phyloP scores from a whole-genome alignment of 306 rosid species.

The Macrotyloma uniflorum region DNA sequence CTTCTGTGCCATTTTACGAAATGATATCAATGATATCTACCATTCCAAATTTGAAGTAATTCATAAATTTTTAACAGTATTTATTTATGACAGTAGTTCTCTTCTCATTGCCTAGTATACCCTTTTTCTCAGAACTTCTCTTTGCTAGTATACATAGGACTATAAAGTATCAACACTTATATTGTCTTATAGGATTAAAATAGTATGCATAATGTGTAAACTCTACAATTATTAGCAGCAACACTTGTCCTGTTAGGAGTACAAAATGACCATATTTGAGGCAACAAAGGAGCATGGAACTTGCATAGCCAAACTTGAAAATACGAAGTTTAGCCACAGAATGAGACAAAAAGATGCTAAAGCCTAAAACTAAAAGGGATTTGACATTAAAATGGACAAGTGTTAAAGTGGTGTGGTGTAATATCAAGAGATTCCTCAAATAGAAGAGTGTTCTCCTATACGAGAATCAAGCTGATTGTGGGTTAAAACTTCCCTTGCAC shows the following conservation, averaged over 20 bases:
- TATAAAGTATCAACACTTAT: too few species aligned
- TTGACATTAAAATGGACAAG: background rate
- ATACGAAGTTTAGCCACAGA: background rate
- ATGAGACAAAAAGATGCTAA: background rate
- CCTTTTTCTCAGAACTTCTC: too few species aligned
- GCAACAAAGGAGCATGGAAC: background rate
- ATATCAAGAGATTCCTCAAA: constrained; percentile 29
- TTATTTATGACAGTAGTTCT: too few species aligned
- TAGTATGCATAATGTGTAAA: too few species aligned
- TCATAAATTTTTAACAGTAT: too few species aligned
- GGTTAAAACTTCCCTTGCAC: constrained; percentile 63
- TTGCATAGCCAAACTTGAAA: background rate
- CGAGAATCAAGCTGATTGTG: constrained; percentile 55
- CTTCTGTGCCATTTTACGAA: too few species aligned
- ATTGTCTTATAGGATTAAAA: too few species aligned
- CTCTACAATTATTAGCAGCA: too few species aligned
- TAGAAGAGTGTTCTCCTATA: constrained; percentile 17
- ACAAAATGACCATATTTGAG: constrained; percentile 2
- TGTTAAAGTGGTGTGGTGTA: background rate
- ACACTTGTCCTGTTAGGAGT: background rate
- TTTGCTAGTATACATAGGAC: too few species aligned
- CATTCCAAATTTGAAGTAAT: too few species aligned
- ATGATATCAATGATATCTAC: too few species aligned
- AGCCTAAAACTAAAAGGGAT: background rate
- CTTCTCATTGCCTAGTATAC: too few species aligned